Evolutionary conservation across 164 flowering plant species (phyloP).

Genomic region (Brasenia schreberi): DNA sequence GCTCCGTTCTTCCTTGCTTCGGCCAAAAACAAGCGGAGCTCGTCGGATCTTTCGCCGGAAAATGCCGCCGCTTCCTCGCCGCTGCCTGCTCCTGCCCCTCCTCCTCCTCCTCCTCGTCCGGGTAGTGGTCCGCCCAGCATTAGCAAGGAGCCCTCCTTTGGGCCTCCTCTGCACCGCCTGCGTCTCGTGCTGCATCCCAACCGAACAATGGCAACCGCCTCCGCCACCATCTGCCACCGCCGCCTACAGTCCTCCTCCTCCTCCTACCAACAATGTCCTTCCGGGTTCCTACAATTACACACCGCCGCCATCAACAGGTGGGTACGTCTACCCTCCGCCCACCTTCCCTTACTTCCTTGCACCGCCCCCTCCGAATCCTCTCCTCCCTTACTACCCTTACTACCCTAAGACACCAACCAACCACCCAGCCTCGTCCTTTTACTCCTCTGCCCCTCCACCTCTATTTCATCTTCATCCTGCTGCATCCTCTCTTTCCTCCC

Average conservation of each 20-base stretch:
- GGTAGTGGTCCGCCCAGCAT: not conserved
- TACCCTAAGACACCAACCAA: not conserved
- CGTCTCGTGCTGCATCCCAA: not conserved
- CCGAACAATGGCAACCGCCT: not conserved
- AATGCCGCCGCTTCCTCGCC: not conserved
- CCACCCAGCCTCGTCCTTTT: too few relatives aligned
- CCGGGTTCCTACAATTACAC: not conserved
- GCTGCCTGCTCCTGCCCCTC: not conserved
- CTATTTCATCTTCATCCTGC: too few relatives aligned
- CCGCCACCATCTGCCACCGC: not conserved
- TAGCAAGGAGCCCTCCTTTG: not conserved
- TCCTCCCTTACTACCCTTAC: not conserved
- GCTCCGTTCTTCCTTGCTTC: not conserved
- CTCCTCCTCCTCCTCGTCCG: not conserved
- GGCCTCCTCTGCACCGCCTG: not conserved
- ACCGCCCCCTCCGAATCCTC: not conserved
- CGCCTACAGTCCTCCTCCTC: not conserved
- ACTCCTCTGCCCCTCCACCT: too few relatives aligned
- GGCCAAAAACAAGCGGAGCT: not conserved
- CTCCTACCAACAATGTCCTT: not conserved
- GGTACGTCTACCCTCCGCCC: not conserved
- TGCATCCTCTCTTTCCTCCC: too few relatives aligned
- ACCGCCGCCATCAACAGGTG: not conserved
- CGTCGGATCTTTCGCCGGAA: not conserved
- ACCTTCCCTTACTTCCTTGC: not conserved